Conservation (phyloP, 768 basidiomycete genomes). For the Filobasidium floriforme region DNA sequence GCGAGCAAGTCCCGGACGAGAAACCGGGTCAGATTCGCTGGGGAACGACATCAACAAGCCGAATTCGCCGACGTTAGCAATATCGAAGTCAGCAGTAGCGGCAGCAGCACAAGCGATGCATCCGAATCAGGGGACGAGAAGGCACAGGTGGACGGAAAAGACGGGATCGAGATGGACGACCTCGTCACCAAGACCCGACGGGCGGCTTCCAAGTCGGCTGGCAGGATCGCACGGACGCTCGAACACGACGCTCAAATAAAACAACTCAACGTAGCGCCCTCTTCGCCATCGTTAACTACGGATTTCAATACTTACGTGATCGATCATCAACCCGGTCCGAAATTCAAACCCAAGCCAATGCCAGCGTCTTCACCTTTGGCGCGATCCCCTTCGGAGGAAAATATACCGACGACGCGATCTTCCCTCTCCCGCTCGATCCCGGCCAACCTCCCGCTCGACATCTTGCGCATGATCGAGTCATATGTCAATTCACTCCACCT, state of each 20-base stretch:
- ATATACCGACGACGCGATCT: conserved; percentile 3
- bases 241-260: neutral
- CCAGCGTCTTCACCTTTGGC: neutral
- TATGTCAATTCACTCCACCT: conserved; percentile 35
- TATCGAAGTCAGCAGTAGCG: neutral
- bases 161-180: no score
- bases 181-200: no score
- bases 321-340: neutral
- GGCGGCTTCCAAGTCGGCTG: no score
- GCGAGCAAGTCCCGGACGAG: conserved; percentile 39
- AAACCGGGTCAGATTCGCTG: conserved; percentile 39
- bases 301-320: neutral
- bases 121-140: neutral
- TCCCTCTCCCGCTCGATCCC: conserved; percentile 21
- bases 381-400: neutral
- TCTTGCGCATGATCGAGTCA: conserved; percentile 38
- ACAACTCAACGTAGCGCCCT: neutral
- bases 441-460: conserved; percentile 36
- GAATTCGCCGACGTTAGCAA: no score
- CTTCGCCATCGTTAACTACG: neutral
- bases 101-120: neutral
- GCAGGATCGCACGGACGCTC: neutral
- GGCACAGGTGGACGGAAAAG: neutral
- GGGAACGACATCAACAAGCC: neutral
- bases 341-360: neutral